Base-by-base conservation (phyloP, 176 grass and related monocot genomes). In the Zoysia pacifica region DNA sequence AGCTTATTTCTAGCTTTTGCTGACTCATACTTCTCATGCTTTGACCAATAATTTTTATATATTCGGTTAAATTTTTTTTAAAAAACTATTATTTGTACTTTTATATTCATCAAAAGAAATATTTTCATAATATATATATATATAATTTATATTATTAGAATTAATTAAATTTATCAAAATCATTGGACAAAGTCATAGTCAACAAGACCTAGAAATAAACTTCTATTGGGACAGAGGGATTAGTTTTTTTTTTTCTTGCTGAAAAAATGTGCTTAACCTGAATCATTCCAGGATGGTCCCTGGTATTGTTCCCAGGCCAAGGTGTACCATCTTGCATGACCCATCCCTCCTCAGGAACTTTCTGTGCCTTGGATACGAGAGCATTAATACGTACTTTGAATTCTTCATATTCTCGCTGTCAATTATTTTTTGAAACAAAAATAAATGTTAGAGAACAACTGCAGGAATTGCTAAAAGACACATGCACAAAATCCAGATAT, bases 201-300 rank as follows among this genome's bases (percentile, higher is more conserved):
- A 28, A 28, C 28, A 28, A 28, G 28, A 28, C 28, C 28, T 28
- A 28, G 28, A 28, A 28, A 28, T 28, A 28, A 28, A 28, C 28
- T 0, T 28, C 28, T 28, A 28, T 28, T 28, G 28, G 28, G 28
- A 28, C 28, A 28, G 28, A 28, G 28, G 0, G 28, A 28, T 28
- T 28, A 28, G 28, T 28, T 28, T 28, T 28, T 28, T 28, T 28
- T 42, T 72, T 72, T 82, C 54, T 55, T 2, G 63, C 28, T 42
- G 14, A 49, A 65, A 62, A 53, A 70, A 67, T 46, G 70, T 74
- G 15, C 43, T 65, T 58, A 56, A 98, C 95, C 95, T 93, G 95
- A 82, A 98, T 94, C 95, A 98, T 98, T 80, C 95, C 95, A 79
- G 95, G 95, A 91, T 98, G 95, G 83, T 98, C 95, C 79, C 95